Base-by-base conservation (phyloP, 768 basidiomycete species). In the Russula olivacea region DNA sequence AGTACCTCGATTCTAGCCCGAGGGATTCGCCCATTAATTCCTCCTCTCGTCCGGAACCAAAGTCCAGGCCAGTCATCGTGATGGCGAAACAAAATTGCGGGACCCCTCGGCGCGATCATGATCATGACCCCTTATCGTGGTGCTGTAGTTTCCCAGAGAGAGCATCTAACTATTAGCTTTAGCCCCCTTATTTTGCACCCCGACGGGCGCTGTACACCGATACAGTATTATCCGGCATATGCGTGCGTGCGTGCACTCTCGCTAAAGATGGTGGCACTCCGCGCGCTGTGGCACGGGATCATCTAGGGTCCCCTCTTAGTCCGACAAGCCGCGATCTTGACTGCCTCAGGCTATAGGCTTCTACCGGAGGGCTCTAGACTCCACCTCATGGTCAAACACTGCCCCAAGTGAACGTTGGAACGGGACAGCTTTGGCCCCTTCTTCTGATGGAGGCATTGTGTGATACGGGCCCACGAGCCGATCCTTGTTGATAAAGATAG, bases 361-460 rank as follows among this genome's bases (percentile, higher is more conserved):
- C 34, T 17, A 53, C 21, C 30, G 47, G 12, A 48, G 30, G 34
- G 51, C 34, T 63, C 61, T 47, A 63, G 56, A 34, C 61, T 40
- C 17, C 21, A 40, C 43, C 55, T 57, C 55, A 17, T 57, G 55
- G 32, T 14, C 43, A 47, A 32, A 43, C 15, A n/a, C 12, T 23
- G n/a, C 51, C 25, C 25, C 48, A 25, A n/a, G 48, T 52, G 19
- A n/a, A 19, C 25, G 36, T 25, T n/a, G 19, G n/a, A 43, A 15
- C 47, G 34, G 58, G 25, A 25, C 21, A 25, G 15, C 17, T 14
- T 43, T 19, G 19, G 14, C 36, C 30, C 28, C 41, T 36, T 28
- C 48, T 45, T 54, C 53, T 61, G 60, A 61, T 40, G 36, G 59
- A 10, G 45, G 10, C 15, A 40, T 7, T 40, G 6, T 15, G 28